phyloP scores from a whole-genome alignment of 495 filamentous ascomycete genomes.

The Emericellopsis terricola region DNA sequence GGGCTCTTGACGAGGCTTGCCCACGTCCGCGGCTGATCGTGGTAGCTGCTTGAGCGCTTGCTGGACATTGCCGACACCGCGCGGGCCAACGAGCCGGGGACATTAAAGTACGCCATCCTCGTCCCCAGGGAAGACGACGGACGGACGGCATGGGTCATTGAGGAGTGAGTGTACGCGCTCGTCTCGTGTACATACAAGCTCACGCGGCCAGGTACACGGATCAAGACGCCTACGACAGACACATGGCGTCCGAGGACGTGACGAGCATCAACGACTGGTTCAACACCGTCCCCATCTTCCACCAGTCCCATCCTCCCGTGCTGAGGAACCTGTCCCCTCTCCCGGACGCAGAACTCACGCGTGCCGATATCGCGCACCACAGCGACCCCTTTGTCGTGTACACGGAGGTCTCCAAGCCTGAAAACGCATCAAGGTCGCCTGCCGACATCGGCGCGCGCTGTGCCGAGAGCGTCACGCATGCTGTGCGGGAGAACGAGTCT shows the following conservation, averaged over 20 bases:
- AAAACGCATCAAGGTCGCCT: too few relatives aligned
- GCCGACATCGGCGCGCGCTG: too few relatives aligned
- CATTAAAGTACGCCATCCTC: neutral
- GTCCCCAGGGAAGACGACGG: neutral
- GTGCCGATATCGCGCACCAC: too few relatives aligned
- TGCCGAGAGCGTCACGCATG: too few relatives aligned
- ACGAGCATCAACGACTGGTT: neutral
- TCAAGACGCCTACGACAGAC: neutral
- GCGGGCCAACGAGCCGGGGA: neutral
- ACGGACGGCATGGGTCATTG: neutral
- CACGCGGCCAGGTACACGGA: neutral
- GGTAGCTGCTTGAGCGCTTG: too few relatives aligned
- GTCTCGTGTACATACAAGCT: neutral
- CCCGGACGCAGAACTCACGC: too few relatives aligned
- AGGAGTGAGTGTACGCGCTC: neutral
- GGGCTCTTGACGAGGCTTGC: neutral
- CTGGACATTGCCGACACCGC: neutral
- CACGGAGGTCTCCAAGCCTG: too few relatives aligned
- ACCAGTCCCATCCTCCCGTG: neutral
- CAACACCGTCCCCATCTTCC: neutral
- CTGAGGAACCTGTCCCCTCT: too few relatives aligned
- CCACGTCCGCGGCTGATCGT: neutral
- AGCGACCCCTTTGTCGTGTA: too few relatives aligned
- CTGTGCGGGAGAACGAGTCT: neutral
- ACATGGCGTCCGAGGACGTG: neutral